Percentiles rank a stretch among this genome's conserved stretches.
These are phyloP conservation scores for Chrysopogon serrulatus DNA, from an alignment of 176 grass and related monocot species.

Conservation along the genomic window DNA sequence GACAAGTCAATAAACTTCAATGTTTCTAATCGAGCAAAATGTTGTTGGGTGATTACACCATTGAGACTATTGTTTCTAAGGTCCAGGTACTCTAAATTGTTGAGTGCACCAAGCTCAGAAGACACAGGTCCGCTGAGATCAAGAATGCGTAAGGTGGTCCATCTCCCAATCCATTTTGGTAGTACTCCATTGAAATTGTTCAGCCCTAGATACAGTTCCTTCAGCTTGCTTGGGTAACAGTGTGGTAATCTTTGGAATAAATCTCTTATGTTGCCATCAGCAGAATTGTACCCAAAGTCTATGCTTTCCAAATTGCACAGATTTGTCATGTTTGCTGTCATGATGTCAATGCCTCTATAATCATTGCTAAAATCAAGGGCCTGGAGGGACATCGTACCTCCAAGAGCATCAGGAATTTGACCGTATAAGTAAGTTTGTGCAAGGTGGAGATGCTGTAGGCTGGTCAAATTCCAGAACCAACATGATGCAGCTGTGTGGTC, in stretches of 20 bases:
- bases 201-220: neutral
- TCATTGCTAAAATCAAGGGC: neutral
- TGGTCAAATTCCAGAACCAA: constrained; percentile 34
- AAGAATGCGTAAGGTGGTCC: neutral
- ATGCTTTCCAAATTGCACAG: neutral
- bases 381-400: neutral
- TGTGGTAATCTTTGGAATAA: neutral
- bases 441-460: neutral
- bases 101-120: neutral
- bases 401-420: neutral
- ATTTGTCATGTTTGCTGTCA: no score
- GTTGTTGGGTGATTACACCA: no score
- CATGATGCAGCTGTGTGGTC: neutral
- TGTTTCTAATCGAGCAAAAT: no score
- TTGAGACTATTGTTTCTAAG: no score
- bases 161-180: neutral
- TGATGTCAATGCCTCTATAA: neutral
- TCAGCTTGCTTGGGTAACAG: neutral
- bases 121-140: neutral
- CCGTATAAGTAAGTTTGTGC: neutral
- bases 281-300: neutral
- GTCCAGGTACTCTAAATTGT: no score
- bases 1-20: no score
- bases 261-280: neutral
- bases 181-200: neutral